Percentiles rank a stretch among this genome's conserved stretches.
phyloP scores from a whole-genome alignment of 2,329 filamentous ascomycete species.

The Ciborinia camelliae region DNA sequence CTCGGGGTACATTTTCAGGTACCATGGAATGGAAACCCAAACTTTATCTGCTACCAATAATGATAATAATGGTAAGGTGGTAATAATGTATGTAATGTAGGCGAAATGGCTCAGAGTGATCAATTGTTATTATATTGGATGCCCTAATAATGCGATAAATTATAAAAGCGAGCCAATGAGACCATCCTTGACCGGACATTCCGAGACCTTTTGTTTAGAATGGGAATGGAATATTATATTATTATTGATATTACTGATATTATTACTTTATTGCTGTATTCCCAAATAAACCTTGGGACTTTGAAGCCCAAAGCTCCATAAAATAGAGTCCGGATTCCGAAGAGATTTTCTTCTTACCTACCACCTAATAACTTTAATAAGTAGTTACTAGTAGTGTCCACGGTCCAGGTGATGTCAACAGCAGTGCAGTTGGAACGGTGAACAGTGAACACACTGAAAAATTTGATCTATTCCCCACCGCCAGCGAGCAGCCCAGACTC shows the following conservation, averaged over 20 bases:
- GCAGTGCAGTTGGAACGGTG: too few relatives aligned
- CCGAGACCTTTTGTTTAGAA: not conserved
- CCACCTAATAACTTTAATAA: too few relatives aligned
- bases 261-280: too few relatives aligned
- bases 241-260: too few relatives aligned
- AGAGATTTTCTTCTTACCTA: too few relatives aligned
- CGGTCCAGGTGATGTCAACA: slow-evolving; percentile 2
- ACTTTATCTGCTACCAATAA: not conserved
- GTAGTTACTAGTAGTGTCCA: too few relatives aligned
- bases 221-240: too few relatives aligned
- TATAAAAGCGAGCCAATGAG: not conserved
- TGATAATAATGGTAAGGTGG: not conserved
- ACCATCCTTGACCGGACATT: not conserved
- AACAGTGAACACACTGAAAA: slow-evolving; percentile 9
- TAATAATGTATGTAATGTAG: too few relatives aligned
- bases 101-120: not conserved
- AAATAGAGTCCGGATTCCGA: not conserved
- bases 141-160: not conserved
- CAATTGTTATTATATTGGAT: not conserved
- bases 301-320: not conserved
- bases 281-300: not conserved
- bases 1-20: not conserved
- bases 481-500: not conserved
- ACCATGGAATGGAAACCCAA: not conserved
- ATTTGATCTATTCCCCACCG: slow-evolving; percentile 6